Evolutionary conservation across 371 early-diverging fungal species (phyloP), one percentile per base, ranked within the genome.

Genomic region (Mucor sp.): DNA sequence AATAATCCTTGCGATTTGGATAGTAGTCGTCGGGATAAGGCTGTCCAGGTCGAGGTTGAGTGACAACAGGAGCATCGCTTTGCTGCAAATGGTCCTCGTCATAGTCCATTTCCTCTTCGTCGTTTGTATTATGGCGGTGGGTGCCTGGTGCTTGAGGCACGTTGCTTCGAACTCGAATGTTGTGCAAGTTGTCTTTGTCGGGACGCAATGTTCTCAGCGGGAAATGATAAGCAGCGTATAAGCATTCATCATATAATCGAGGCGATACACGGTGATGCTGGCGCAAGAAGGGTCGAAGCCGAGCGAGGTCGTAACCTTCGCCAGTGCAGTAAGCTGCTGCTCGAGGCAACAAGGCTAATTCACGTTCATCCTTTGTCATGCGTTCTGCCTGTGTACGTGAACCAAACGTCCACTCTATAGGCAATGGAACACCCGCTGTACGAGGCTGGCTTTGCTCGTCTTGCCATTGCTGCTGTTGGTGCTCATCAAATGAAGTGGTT

Each of bases 241-340:
- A 67, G 39, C 86, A 86, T 68, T 89, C 89, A 66, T 87, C 89
- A 62, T 87, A 89, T 5, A 85, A 70, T 14, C 89, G 74, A 35
- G 85, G 84, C 1, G 74, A 62, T 6, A 72, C 91, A 65, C 81
- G 77, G 60, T 84, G 89, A n/a, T 79, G 82, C 53, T 81, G 75
- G 30, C 83, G 77, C 58, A 92, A 76, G 63, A 84, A 89, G 27
- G 81, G 75, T 28, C 85, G 74, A 17, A 92, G 74, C 14, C 78
- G 70, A 48, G 83, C 84, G 64, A 90, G 74, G 63, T 91, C 84
- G 62, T 91, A 94, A 0, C 90, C 87, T 60, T 89, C 88, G 6
- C 81, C 95, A 6, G 95, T 93, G 67, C 96, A 97, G 67, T 96
- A 97, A 0, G 97, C 95, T 2, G 97, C 94, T 15, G 94, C 96